Conservation (phyloP, 2,329 filamentous ascomycete genomes). For the Atkinsonella texensis region DNA sequence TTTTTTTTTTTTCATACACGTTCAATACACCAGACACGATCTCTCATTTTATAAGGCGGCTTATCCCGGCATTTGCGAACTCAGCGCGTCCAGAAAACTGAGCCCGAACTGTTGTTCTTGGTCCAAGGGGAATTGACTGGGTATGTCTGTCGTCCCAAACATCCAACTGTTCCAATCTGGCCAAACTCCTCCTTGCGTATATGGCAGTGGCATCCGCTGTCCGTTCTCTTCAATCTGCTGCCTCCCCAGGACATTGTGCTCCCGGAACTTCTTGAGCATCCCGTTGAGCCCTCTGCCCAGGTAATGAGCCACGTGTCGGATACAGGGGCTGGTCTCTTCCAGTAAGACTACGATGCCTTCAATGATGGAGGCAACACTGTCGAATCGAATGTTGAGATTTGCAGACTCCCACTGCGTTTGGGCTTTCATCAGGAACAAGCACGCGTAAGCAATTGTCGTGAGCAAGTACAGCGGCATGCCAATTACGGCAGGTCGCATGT, state of each 20-base stretch:
- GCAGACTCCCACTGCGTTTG: slow-evolving; percentile 18
- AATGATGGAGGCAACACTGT: slow-evolving; percentile 17
- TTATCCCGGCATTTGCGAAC: slow-evolving; percentile 16
- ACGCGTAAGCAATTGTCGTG: slow-evolving; percentile 21
- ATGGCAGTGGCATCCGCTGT: slow-evolving; percentile 1
- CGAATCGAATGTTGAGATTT: slow-evolving; percentile 17
- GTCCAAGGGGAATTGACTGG: slow-evolving; percentile 8
- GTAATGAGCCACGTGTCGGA: slow-evolving; percentile 18
- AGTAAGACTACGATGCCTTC: slow-evolving; percentile 15
- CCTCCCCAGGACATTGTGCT: slow-evolving; percentile 6
- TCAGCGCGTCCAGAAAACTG: slow-evolving; percentile 14
- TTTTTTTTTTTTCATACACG: not conserved
- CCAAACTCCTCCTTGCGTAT: slow-evolving; percentile 1
- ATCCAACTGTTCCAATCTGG: slow-evolving; percentile 17
- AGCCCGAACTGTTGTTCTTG: slow-evolving; percentile 13
- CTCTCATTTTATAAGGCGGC: not conserved
- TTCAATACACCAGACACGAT: not conserved
- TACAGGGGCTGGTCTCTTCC: slow-evolving; percentile 14
- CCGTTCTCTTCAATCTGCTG: slow-evolving; percentile 5
- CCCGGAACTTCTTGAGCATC: slow-evolving; percentile 19
- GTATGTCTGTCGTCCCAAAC: slow-evolving; percentile 10
- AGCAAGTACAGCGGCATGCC: slow-evolving; percentile 21
- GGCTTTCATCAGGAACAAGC: slow-evolving; percentile 21
- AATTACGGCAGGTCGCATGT: slow-evolving; percentile 19
- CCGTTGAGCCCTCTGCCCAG: slow-evolving; percentile 16